Conservation (phyloP, 139 green algal species). For the Pleodorina starrii region DNA sequence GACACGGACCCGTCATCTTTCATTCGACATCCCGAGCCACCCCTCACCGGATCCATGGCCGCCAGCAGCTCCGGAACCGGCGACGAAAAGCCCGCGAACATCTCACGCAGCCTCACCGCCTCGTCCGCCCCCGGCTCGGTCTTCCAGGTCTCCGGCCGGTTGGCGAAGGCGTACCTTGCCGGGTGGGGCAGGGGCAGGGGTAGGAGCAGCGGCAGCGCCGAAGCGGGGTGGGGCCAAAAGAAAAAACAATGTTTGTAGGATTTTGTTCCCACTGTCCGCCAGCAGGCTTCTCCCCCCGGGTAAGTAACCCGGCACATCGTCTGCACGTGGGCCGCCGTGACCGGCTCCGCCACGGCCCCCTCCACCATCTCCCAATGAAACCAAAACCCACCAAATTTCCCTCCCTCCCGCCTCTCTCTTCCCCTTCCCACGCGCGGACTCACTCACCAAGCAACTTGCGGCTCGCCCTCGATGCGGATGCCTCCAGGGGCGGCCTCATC, state of each 20-base stretch:
- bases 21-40: neutral
- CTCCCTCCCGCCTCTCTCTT: no score
- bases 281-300: no score
- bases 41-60: neutral
- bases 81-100: neutral
- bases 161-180: conserved; percentile 42
- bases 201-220: no score
- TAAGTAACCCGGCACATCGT: no score
- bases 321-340: no score
- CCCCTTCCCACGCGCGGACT: no score
- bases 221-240: neutral
- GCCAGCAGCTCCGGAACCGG: conserved; percentile 24
- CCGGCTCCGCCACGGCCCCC: no score
- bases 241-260: neutral
- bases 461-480: neutral
- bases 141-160: conserved; percentile 4
- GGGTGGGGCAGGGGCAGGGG: no score
- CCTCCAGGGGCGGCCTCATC: conserved; percentile 5
- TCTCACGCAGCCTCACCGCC: neutral
- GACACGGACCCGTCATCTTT: neutral
- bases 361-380: no score
- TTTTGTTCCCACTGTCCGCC: no score
- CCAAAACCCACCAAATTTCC: no score
- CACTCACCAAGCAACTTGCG: conserved; percentile 1
- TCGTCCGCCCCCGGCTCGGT: conserved; percentile 26